These are phyloP conservation scores for Mucor indicus DNA, from an alignment of 371 early-diverging fungal species.

Conservation along the genomic window DNA sequence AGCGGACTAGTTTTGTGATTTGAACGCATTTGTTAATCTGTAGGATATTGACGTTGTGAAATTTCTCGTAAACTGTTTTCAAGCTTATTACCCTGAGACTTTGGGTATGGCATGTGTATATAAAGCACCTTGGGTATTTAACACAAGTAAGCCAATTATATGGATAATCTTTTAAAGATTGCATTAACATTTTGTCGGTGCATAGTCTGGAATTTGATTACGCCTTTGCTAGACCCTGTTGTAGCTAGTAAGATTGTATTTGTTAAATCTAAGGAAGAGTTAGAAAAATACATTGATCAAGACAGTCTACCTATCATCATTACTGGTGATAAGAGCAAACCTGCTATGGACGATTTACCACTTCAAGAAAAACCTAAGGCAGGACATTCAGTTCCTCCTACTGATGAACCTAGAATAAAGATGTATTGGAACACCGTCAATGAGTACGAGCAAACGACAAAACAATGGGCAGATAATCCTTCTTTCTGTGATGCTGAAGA, in stretches of 20 bases:
- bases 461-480: slow-evolving; percentile 23
- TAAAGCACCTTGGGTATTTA: slow-evolving; percentile 87
- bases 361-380: too few species aligned
- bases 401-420: slow-evolving; percentile 16
- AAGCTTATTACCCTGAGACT: slow-evolving; percentile 89
- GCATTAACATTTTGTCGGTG: too few species aligned
- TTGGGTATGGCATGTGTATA: slow-evolving; percentile 77
- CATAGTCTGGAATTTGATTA: slow-evolving; percentile 77
- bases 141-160: slow-evolving; percentile 59
- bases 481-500: slow-evolving; percentile 3
- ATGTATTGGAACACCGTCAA: slow-evolving; percentile 17
- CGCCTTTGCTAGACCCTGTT: slow-evolving; percentile 88
- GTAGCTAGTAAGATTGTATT: slow-evolving; percentile 87
- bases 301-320: slow-evolving; percentile 32
- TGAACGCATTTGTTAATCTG: too few species aligned
- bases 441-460: slow-evolving; percentile 27
- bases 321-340: slow-evolving; percentile 23
- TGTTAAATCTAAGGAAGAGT: slow-evolving; percentile 58
- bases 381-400: slow-evolving; percentile 6
- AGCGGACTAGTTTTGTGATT: too few species aligned
- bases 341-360: slow-evolving; percentile 28
- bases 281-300: slow-evolving; percentile 59
- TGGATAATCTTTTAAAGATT: too few species aligned
- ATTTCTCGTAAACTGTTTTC: slow-evolving; percentile 76
- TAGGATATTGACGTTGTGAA: slow-evolving; percentile 76